Evolutionary conservation across 371 early-diverging fungal species (phyloP), one percentile per base, ranked within the genome.

Genomic region (Entomophthora muscae): DNA sequence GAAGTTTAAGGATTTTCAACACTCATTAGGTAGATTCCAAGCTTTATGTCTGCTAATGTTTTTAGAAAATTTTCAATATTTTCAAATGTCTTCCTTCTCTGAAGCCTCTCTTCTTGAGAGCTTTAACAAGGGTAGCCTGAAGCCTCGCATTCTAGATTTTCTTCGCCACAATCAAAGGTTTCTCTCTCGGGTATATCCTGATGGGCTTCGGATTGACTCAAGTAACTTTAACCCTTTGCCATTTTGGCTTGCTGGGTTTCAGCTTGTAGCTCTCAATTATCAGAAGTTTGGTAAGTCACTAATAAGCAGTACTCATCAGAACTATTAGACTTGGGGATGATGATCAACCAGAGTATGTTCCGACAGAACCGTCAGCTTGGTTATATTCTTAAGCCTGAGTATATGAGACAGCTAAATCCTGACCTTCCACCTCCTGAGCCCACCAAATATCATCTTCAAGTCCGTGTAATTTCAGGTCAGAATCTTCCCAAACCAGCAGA

Each of bases 241-340:
- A 2, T 80, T 84, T 66, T 91, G 92, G 92, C 71, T 72, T 3
- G 72, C 70, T 1, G 92, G 91, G 1, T 74, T 74, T 32, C 91
- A 91, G 72, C 72, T 91, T 74, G 92, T 89, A 1, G 91, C 92
- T 0, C 69, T 91, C 65, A 91, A 91, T 73, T 87, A 76, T 63
- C 91, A 91, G 65, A 88, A 79, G 5, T 73, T 74, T 65, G 76
- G 75, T 75, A 66, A 63, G 64, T 52, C 17, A n/a, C n/a, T n/a
- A n/a, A n/a, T n/a, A n/a, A n/a, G n/a, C n/a, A n/a, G 30, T 33
- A 17, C 33, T 53, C 61, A 57, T 66, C 22, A n/a, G n/a, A n/a
- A n/a, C 10, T 51, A 17, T 7, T 64, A 75, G 86, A 86, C 68
- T 70, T 77, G 52, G 78, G 80, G 52, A 80, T 88, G 83, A 79